Evolutionary conservation across 2,329 filamentous ascomycete species (phyloP), one percentile per base, ranked within the genome.

Genomic region (Coleophoma cylindrospora): DNA sequence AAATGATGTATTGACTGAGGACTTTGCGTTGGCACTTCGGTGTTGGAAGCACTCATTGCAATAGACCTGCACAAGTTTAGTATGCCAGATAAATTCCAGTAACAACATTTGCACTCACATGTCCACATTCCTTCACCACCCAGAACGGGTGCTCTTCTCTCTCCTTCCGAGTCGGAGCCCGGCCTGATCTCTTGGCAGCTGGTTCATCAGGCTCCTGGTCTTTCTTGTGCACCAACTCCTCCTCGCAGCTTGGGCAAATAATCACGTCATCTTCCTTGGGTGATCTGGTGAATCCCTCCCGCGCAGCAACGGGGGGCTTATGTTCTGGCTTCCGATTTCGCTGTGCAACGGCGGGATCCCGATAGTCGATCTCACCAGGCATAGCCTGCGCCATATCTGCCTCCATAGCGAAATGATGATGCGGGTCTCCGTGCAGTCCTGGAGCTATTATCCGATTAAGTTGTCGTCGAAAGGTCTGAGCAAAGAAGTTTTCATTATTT

Each of bases 61-160:
- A 61, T 82, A 86, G 13, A 85, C 81, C 81, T 85, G 40, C 11
- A 22, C 49, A 7, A 17, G 45, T 32, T 68, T 53, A 68, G 57
- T 34, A 54, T 15, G 40, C 48, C 40, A 11, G 12, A 40, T 22
- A 43, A 13, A 34, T 17, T 33, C 14, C 10, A 37, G 12, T 41
- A 59, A 19, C 50, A 33, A 22, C 8, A 50, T 17, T 37, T 36
- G 38, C 40, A 74, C 80, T 68, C 78, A 97, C 94, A 72, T 99
- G 94, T 56, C 94, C 94, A 66, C 94, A 99, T 47, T 79, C 79
- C 68, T 91, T 96, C 34, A 94, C 77, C 1, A 94, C 86, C 91
- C 91, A 97, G 54, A 97, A 92, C 61, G 96, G 87, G 63, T 89
- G 84, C 68, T 95, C 91, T 34, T 73, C 65, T 27, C 79, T 74